Percentiles rank a stretch among this genome's conserved stretches.
phyloP scores from a whole-genome alignment of 139 green algal species.

The Diplosphaera chodatii region DNA sequence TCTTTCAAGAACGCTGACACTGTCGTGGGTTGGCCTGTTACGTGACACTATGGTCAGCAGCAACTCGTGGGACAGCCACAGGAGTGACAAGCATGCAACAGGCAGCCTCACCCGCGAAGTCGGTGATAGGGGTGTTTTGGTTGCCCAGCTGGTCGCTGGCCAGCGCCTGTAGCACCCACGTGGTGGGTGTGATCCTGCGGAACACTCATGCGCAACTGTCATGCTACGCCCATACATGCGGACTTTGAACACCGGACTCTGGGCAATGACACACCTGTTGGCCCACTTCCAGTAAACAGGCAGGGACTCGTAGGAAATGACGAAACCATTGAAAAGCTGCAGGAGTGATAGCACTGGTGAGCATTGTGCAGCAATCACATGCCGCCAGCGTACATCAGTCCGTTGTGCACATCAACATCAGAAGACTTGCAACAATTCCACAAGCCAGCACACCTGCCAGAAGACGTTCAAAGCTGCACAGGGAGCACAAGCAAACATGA shows the following conservation, averaged over 20 bases:
- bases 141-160: slow-evolving; percentile 40
- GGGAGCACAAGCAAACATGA: no score
- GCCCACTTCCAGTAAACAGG: slow-evolving; percentile 64
- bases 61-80: no score
- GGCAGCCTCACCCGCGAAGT: not conserved
- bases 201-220: no score
- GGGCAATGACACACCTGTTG: slow-evolving; percentile 39
- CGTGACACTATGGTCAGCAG: no score
- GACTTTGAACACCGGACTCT: no score
- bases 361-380: no score
- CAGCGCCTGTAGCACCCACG: slow-evolving; percentile 56
- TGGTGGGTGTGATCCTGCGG: slow-evolving; percentile 35
- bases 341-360: no score
- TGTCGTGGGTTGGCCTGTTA: slow-evolving; percentile 7
- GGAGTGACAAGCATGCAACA: no score
- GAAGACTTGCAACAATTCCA: not conserved
- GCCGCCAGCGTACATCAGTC: no score
- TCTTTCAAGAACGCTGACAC: slow-evolving; percentile 33
- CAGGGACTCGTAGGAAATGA: slow-evolving; percentile 65
- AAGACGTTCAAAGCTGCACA: not conserved
- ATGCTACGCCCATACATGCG: no score
- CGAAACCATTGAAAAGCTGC: slow-evolving; percentile 72
- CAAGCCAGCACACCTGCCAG: not conserved
- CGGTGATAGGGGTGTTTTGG: slow-evolving; percentile 7
- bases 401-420: no score